phyloP scores from a whole-genome alignment of 208 protist genomes.

The Wallacemonas sp. region DNA sequence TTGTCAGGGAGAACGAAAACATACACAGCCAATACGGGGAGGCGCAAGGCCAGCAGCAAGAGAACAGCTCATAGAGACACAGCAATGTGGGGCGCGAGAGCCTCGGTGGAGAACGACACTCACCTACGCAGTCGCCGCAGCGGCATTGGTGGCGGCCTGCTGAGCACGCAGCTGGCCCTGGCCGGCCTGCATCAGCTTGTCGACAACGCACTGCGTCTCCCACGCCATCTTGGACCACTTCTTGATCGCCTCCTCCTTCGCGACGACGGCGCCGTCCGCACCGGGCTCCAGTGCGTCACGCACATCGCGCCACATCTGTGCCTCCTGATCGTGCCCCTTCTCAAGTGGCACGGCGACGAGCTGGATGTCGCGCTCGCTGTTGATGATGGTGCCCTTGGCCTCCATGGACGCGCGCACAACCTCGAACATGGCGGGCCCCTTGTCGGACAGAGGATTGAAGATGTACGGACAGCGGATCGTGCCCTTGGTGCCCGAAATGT shows the following conservation, averaged over 20 bases:
- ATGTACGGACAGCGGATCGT: slow-evolving; percentile 42
- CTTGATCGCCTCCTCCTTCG: slow-evolving; percentile 27
- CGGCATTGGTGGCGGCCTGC: not conserved
- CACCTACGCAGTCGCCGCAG: not conserved
- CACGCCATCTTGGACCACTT: slow-evolving; percentile 54
- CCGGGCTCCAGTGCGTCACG: slow-evolving; percentile 20
- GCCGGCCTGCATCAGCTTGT: slow-evolving; percentile 48
- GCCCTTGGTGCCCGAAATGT: slow-evolving; percentile 37
- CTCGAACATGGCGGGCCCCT: slow-evolving; percentile 22
- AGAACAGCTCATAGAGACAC: too few relatives aligned
- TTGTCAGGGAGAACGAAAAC: too few relatives aligned
- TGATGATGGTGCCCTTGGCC: slow-evolving; percentile 16
- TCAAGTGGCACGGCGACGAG: slow-evolving; percentile 40
- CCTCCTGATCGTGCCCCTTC: slow-evolving; percentile 41
- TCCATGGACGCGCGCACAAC: slow-evolving; percentile 24
- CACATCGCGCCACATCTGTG: slow-evolving; percentile 63
- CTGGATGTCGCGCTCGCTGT: slow-evolving; percentile 25
- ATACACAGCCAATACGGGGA: too few relatives aligned
- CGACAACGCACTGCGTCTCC: slow-evolving; percentile 52
- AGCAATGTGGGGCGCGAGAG: too few relatives aligned
- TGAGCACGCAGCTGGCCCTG: not conserved
- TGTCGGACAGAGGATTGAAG: slow-evolving; percentile 28
- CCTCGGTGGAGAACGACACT: too few relatives aligned
- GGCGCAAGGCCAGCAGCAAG: too few relatives aligned
- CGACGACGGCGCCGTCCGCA: slow-evolving; percentile 24